A percentile compares a stretch with the other conserved stretches of the same genome.
Evolutionary conservation across 176 grass and related monocot genomes (phyloP).

Genomic region (Carex parvula): DNA sequence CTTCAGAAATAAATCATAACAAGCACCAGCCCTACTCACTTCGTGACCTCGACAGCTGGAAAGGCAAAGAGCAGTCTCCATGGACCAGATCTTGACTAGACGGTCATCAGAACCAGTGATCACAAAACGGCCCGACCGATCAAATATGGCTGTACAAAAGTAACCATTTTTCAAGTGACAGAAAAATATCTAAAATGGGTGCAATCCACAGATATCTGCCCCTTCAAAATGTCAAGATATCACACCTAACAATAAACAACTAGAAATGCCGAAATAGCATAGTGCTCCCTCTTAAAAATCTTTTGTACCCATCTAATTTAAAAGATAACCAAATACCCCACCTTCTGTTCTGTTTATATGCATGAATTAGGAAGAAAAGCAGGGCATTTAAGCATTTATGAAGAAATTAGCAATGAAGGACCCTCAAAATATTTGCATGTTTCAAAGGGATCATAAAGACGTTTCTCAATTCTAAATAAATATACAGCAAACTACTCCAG

Average conservation of each 20-base stretch:
- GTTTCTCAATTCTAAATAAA: background rate
- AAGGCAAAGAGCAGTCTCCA: constrained; percentile 95
- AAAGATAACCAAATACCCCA: background rate
- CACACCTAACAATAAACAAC: background rate
- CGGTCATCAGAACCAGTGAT: constrained; percentile 98
- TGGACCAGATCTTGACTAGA: constrained; percentile 96
- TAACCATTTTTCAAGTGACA: constrained; percentile 1
- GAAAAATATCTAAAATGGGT: background rate
- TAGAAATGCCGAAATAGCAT: constrained; percentile 2
- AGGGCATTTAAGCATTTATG: background rate
- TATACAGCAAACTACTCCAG: background rate
- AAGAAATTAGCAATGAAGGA: background rate
- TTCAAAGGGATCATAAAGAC: background rate
- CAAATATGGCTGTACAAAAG: constrained; percentile 76
- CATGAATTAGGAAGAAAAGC: background rate
- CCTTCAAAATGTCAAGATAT: background rate
- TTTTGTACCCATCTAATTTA: background rate
- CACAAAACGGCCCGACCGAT: constrained; percentile 79
- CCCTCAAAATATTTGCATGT: background rate
- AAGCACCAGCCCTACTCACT: constrained; percentile 51
- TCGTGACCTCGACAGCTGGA: constrained; percentile 94
- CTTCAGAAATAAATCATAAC: constrained; percentile 19
- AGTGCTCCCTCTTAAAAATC: background rate
- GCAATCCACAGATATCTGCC: background rate
- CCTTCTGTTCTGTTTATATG: background rate